phyloP scores from a whole-genome alignment of 495 filamentous ascomycete genomes.

The Chaetomidium leptoderma region DNA sequence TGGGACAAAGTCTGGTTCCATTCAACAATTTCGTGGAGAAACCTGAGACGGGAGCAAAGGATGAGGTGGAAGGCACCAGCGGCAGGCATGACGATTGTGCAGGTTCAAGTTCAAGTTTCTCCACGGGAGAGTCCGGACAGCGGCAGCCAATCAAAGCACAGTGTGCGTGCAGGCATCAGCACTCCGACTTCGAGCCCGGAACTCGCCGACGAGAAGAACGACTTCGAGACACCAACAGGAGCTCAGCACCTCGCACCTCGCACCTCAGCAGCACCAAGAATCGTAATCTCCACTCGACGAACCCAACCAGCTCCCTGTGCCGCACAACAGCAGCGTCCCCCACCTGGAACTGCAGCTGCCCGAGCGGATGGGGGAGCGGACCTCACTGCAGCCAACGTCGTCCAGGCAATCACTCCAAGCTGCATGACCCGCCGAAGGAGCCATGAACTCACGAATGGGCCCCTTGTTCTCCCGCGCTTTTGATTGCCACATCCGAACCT shows the following conservation, averaged over 20 bases:
- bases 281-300: too few relatives aligned
- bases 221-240: neutral
- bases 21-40: too few relatives aligned
- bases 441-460: neutral
- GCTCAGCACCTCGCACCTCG: too few relatives aligned
- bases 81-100: too few relatives aligned
- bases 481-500: conserved; percentile 10
- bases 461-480: conserved; percentile 5
- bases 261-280: too few relatives aligned
- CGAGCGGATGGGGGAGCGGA: neutral
- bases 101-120: too few relatives aligned
- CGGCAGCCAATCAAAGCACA: neutral
- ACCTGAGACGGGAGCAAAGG: too few relatives aligned
- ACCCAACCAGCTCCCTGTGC: too few relatives aligned
- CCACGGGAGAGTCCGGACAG: too few relatives aligned
- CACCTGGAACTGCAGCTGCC: neutral
- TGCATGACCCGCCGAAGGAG: conserved; percentile 1
- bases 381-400: conserved; percentile 1
- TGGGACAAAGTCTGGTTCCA: too few relatives aligned
- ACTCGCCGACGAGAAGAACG: neutral
- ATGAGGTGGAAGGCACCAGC: too few relatives aligned
- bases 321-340: neutral
- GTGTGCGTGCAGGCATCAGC: neutral
- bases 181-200: neutral
- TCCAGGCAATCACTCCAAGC: neutral